Evolutionary conservation across 176 grass and related monocot genomes (phyloP).

Genomic region (Poa annua): DNA sequence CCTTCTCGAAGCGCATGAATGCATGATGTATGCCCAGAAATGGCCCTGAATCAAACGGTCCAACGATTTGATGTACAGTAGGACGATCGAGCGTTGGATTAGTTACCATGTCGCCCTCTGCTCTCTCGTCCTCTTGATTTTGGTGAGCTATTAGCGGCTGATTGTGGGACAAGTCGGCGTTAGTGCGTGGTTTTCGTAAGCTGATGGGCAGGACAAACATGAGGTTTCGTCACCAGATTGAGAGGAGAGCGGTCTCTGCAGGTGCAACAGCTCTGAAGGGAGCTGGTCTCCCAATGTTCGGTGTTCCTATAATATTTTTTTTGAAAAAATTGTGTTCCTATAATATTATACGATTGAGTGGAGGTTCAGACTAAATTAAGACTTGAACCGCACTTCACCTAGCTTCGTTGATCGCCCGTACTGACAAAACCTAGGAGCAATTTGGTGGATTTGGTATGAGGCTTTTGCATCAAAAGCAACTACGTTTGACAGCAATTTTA

Average conservation of each 20-base stretch:
- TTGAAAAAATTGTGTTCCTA: too few relatives aligned
- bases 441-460: background rate
- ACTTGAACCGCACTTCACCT: slow-evolving; percentile 46
- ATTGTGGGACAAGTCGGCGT: slow-evolving; percentile 25
- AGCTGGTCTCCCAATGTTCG: background rate
- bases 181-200: slow-evolving; percentile 33
- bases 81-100: background rate
- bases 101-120: background rate
- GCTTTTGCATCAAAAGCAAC: background rate
- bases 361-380: slow-evolving; percentile 10
- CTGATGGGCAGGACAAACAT: background rate
- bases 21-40: background rate
- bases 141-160: slow-evolving; percentile 38
- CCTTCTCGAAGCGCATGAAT: background rate
- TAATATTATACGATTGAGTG: background rate
- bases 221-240: slow-evolving; percentile 3
- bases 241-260: background rate
- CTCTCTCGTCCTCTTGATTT: background rate
- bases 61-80: slow-evolving; percentile 3
- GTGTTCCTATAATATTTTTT: background rate
- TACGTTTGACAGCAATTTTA: too few relatives aligned
- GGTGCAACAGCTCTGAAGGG: slow-evolving; percentile 32
- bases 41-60: background rate
- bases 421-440: background rate
- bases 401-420: background rate